A percentile compares a stretch with the other conserved stretches of the same genome.
These are phyloP conservation scores for Vigna mungo DNA, from an alignment of 306 rosid species.

Conservation along the genomic window DNA sequence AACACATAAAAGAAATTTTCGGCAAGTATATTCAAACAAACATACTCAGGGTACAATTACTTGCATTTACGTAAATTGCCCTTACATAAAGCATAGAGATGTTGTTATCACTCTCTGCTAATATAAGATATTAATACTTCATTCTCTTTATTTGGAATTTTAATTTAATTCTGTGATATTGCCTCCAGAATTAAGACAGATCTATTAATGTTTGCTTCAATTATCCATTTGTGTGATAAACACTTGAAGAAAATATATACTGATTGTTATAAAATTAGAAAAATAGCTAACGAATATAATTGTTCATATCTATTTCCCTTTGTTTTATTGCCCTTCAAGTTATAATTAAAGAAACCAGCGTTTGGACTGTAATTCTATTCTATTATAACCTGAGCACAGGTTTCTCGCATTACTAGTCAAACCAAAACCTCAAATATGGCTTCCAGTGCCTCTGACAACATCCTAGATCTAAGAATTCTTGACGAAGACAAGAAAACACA, in stretches of 20 bases:
- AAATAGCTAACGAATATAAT: not conserved
- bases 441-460: conserved; percentile 26
- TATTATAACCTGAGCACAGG: not conserved
- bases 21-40: not conserved
- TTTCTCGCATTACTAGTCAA: conserved; percentile 7
- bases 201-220: not conserved
- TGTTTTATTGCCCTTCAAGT: not conserved
- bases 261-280: conserved; percentile 11
- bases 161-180: not conserved
- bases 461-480: conserved; percentile 8
- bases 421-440: conserved; percentile 32
- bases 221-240: conserved; percentile 18
- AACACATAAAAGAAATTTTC: conserved; percentile 14
- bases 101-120: conserved; percentile 17
- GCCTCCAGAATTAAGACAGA: conserved; percentile 25
- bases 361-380: no score
- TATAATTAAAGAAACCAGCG: conserved; percentile 6
- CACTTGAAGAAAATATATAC: conserved; percentile 21
- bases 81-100: not conserved
- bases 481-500: conserved; percentile 1
- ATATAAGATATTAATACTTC: not conserved
- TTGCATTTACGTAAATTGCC: no score
- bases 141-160: not conserved
- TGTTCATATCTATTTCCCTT: conserved; percentile 30
- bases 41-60: not conserved